Evolutionary conservation across 331 rosid species (phyloP).

Genomic region (Acacia pycnantha): DNA sequence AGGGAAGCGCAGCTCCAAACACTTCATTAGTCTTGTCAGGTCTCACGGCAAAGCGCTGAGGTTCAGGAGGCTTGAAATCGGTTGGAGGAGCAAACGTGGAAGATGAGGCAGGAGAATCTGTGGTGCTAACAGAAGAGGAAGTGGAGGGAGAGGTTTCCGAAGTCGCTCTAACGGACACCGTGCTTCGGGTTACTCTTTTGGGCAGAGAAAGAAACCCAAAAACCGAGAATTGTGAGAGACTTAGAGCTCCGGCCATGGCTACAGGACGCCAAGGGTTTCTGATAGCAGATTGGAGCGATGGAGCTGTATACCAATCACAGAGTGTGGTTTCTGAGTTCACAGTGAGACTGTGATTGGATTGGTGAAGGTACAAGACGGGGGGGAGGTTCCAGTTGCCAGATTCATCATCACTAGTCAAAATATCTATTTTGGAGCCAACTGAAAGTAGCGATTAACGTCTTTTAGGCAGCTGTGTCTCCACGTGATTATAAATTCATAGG

Average conservation of each 20-base stretch:
- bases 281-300: neutral
- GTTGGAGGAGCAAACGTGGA: constrained; percentile 63
- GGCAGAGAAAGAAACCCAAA: constrained; percentile 38
- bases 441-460: neutral
- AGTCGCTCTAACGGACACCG: constrained; percentile 51
- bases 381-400: neutral
- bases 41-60: constrained; percentile 69
- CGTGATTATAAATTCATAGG: neutral
- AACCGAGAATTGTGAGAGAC: constrained; percentile 40
- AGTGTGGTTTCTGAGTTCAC: neutral
- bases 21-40: constrained; percentile 62
- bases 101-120: constrained; percentile 37
- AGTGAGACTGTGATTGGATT: neutral
- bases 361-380: neutral
- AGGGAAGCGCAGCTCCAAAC: constrained; percentile 62
- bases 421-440: constrained; percentile 23
- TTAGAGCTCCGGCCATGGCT: constrained; percentile 64
- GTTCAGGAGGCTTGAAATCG: constrained; percentile 88
- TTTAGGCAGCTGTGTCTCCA: neutral
- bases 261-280: neutral
- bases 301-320: neutral
- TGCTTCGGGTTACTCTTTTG: constrained; percentile 29
- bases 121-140: constrained; percentile 46
- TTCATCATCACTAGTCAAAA: constrained; percentile 6
- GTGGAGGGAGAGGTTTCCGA: constrained; percentile 44